Base-by-base conservation (phyloP, 140 eudicot genomes). In the Bidens hawaiensis region DNA sequence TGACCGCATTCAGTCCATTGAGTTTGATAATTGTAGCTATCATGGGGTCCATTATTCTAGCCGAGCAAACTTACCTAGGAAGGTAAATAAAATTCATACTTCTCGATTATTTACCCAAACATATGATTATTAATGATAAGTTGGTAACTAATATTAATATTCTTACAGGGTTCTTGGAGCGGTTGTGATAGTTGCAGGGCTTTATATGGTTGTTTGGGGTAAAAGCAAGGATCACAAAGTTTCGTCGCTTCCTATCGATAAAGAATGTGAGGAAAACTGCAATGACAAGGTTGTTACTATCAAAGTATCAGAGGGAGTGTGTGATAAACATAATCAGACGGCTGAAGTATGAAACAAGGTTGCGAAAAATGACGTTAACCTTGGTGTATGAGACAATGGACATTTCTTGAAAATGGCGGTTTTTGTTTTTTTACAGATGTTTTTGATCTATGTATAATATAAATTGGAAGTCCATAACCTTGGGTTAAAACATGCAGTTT, bases 121-220 rank as follows among this genome's bases (percentile, higher is more conserved):
- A 45, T 24, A 54, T 23, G 13, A 18, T 22, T 21, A 52, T 60
- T 54, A n/a, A n/a, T n/a, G n/a, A n/a, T n/a, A 23, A 15, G 41
- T 24, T 53, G 42, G 47, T 25, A 12, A 3, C 49, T 74, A 38
- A 52, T 69, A n/a, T 13, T 49, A 26, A 40, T 21, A 25, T 65
- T 67, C 52, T 75, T 65, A 53, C 82, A 93, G 99, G 99, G 76
- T 88, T 47, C 64, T 93, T 54, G 99, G 99, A 16, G 99, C 99
- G 9, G 3, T 81, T 42, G 87, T 88, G 43, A 93, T 93, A 55
- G 87, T 93, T 53, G 73, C 47, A 4, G 99, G 99, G 21, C 91
- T 93, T 19, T 93, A 93, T 75, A 80, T 93, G 24, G 99, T 88
- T 30, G 85, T 93, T 0, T 93, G 99, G 99, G 99, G 99, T 60